Base-by-base conservation (phyloP, 495 filamentous ascomycete genomes). In the Barbatosphaeria neglecta region DNA sequence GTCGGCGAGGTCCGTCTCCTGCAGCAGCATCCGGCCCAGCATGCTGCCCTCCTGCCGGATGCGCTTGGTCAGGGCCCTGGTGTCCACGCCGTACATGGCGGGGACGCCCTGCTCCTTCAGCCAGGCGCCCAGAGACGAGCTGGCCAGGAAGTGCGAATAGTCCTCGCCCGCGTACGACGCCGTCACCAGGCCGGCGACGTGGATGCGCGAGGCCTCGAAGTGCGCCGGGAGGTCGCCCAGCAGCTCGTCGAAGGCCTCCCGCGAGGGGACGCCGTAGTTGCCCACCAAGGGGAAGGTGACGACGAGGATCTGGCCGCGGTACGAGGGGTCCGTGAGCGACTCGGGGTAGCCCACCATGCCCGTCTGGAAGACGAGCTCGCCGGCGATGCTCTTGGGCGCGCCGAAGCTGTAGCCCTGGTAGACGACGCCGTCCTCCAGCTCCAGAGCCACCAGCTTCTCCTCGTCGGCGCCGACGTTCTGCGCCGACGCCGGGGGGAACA, bases 311-410 rank as follows among this genome's bases (percentile, higher is more conserved):
- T 95, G 88, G 31, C 88, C 88, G 15, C 84, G 84, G 64, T 95
- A 95, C 47, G 88, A 94, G 49, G 88, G 88, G 56, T 95, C 88
- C 43, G 88, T 95, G 56, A 95, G 76, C 11, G 86, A 90, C 70
- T 98, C 92, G 24, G 92, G 90, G 60, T 98, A 98, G 50, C 92
- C 92, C 47, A 98, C 92, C 92, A 98, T 94, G 60, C 92, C 92
- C 42, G 92, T 98, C 74, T 98, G 92, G 71, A 98, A 98, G 65
- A 98, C 92, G 61, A 97, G 73, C 76, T 98, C 92, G 57, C 92
- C 92, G 48, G 90, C 83, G 55, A 92, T 78, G 60, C 83, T 93
- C 74, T 86, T 92, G 58, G 87, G 74, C 22, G 89, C 87, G 59
- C 92, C 92, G 61, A 96, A 98, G 73, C 89, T 95, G 69, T 87